Evolutionary conservation across 225 moss, liverwort and hornwort genomes (phyloP).

Genomic region (Lunularia cruciata): DNA sequence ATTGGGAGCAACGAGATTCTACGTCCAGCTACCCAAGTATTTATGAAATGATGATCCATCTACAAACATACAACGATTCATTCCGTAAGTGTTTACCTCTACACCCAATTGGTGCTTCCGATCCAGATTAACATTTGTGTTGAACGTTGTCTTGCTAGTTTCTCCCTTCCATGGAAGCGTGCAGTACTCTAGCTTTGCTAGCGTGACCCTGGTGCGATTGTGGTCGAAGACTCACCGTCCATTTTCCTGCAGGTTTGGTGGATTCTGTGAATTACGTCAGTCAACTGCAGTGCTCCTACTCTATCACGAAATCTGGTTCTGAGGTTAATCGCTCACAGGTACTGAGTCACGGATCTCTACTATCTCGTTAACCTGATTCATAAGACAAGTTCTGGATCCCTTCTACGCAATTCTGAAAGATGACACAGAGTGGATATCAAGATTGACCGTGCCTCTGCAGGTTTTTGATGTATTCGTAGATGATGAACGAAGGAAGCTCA

Average conservation of each 20-base stretch:
- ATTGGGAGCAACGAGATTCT: constrained; percentile 49
- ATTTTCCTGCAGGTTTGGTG: constrained; percentile 71
- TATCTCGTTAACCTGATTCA: too few relatives aligned
- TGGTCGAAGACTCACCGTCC: too few relatives aligned
- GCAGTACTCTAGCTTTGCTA: neutral
- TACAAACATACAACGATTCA: constrained; percentile 68
- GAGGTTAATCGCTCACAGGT: constrained; percentile 64
- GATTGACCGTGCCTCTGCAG: constrained; percentile 13
- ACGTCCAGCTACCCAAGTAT: constrained; percentile 51
- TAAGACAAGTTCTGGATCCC: too few relatives aligned
- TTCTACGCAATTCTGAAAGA: too few relatives aligned
- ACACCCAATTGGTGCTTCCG: too few relatives aligned
- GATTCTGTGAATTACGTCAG: constrained; percentile 67
- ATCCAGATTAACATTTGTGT: too few relatives aligned
- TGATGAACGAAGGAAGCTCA: constrained; percentile 65
- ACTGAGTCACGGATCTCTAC: too few relatives aligned
- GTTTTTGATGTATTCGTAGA: constrained; percentile 34
- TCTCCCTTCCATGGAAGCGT: too few relatives aligned
- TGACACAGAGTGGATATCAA: too few relatives aligned
- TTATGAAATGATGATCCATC: constrained; percentile 62
- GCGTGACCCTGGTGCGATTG: too few relatives aligned
- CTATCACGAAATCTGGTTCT: constrained; percentile 41
- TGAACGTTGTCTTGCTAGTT: too few relatives aligned
- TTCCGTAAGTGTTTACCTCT: constrained; percentile 59
- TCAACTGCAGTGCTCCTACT: constrained; percentile 49